A percentile compares a stretch with the other conserved stretches of the same genome.
Evolutionary conservation across 2,329 filamentous ascomycete species (phyloP).

Genomic region (Fusarium sacchari): DNA sequence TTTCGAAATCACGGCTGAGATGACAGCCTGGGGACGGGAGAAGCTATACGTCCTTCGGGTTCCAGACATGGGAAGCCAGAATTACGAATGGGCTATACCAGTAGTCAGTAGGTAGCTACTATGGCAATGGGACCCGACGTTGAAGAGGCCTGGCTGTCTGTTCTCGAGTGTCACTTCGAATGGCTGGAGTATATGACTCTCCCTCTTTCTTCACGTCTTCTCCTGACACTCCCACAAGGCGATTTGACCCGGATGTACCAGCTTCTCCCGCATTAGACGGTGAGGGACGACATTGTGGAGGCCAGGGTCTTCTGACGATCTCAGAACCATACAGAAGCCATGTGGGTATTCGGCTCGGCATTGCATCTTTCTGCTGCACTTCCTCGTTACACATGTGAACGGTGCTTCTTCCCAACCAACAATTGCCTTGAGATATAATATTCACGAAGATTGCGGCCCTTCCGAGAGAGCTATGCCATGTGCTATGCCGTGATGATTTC

Average conservation of each 20-base stretch:
- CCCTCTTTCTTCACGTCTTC: background rate
- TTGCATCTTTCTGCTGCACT: constrained; percentile 4
- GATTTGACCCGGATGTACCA: constrained; percentile 1
- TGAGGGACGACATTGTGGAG: constrained; percentile 21
- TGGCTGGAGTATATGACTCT: background rate
- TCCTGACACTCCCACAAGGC: background rate
- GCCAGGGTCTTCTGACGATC: constrained; percentile 19
- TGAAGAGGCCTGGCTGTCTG: background rate
- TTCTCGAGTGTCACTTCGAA: background rate
- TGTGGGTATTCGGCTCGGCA: constrained; percentile 26
- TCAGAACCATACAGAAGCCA: constrained; percentile 14
- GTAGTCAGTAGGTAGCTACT: background rate
- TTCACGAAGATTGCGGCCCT: background rate
- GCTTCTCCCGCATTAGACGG: constrained; percentile 22
- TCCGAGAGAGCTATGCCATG: background rate
- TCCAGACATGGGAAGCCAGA: background rate
- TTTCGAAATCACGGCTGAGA: background rate
- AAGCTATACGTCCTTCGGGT: background rate
- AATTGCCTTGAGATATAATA: background rate
- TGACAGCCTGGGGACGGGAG: background rate
- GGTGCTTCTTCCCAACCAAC: background rate
- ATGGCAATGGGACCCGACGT: background rate
- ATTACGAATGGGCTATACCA: background rate
- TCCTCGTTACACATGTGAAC: constrained; percentile 24
- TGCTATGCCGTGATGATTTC: background rate